Conservation (phyloP, 495 filamentous ascomycete species). For the Immersiella caudata region DNA sequence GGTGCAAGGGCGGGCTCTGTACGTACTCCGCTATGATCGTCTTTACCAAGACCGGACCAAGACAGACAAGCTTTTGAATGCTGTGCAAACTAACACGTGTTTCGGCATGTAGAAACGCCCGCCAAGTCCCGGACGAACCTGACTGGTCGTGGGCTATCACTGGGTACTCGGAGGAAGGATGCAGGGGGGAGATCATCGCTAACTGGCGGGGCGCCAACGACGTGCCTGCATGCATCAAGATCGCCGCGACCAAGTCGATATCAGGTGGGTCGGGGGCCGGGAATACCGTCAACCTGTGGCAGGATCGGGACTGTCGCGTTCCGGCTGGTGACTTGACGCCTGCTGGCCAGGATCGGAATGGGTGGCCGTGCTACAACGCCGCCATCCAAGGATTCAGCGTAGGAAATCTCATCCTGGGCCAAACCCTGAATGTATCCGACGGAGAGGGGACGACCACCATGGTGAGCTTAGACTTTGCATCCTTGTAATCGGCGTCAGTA, state of each 20-base stretch:
- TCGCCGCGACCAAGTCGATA: constrained; percentile 16
- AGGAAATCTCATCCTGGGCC: neutral
- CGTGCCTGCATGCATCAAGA: constrained; percentile 17
- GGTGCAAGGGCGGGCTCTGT: neutral
- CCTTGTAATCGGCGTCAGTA: neutral
- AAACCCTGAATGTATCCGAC: neutral
- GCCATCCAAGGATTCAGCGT: constrained; percentile 14
- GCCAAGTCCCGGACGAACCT: neutral
- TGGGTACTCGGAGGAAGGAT: constrained; percentile 8
- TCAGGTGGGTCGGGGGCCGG: constrained; percentile 17
- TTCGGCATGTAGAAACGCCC: no score
- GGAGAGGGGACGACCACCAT: neutral
- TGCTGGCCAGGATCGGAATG: constrained; percentile 8
- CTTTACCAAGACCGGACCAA: no score
- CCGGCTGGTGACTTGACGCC: neutral
- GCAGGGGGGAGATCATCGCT: constrained; percentile 16
- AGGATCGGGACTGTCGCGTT: constrained; percentile 12
- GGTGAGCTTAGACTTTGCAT: neutral
- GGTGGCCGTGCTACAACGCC: constrained; percentile 21
- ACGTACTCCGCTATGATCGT: neutral
- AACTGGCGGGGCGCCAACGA: constrained; percentile 18
- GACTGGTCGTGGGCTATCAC: constrained; percentile 20
- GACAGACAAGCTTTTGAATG: no score
- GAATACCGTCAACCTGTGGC: constrained; percentile 22
- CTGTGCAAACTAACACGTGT: no score